Percentiles rank a stretch among this genome's conserved stretches.
Conservation (phyloP, 2,329 filamentous ascomycete genomes). For the Colletotrichum tanaceti region DNA sequence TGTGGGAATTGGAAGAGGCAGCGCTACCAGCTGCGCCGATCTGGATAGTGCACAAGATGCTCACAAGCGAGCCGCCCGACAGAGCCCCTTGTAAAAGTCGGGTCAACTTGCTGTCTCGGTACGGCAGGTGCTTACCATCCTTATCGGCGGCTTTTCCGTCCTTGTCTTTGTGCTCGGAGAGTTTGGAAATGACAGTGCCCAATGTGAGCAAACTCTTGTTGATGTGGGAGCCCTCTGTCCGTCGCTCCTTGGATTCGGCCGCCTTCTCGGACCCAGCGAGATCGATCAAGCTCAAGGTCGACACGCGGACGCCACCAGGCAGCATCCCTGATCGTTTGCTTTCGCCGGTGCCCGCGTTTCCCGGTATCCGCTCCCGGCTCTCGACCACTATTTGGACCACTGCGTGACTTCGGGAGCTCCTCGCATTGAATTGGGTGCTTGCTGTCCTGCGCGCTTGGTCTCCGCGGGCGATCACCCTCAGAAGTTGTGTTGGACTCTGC, state of each 20-base stretch:
- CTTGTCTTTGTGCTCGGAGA: conserved; percentile 92
- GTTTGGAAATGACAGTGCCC: conserved; percentile 91
- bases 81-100: conserved; percentile 90
- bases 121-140: conserved; percentile 92
- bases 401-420: conserved; percentile 96
- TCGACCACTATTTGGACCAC: conserved; percentile 99
- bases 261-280: conserved; percentile 96
- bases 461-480: conserved; percentile 93
- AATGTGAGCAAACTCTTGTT: conserved; percentile 97
- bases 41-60: conserved; percentile 96
- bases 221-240: conserved; percentile 96
- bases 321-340: conserved; percentile 76
- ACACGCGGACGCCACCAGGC: conserved; percentile 93
- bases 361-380: conserved; percentile 85
- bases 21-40: conserved; percentile 81
- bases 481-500: conserved; percentile 93
- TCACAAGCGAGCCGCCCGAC: conserved; percentile 93
- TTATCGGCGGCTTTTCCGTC: conserved; percentile 78
- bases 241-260: conserved; percentile 92
- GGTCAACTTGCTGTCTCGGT: conserved; percentile 97
- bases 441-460: conserved; percentile 90
- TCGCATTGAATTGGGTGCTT: conserved; percentile 95
- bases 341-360: conserved; percentile 57
- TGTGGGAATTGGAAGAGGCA: conserved; percentile 79
- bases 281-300: conserved; percentile 94